phyloP scores from a whole-genome alignment of 164 flowering plant genomes.

The Macadamia tetraphylla region DNA sequence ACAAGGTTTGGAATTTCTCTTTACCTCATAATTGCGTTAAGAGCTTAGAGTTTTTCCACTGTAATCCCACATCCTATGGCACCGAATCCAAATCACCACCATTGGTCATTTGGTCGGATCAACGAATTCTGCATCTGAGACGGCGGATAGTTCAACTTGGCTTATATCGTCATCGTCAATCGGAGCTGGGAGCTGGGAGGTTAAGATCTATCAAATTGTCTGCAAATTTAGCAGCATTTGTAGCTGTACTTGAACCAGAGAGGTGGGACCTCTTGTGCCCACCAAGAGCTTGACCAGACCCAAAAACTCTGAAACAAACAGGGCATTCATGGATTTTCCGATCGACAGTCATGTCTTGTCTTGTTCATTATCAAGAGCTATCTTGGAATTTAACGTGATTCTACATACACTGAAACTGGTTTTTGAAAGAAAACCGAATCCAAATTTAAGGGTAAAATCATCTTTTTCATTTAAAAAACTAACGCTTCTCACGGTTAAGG shows the following conservation, averaged over 20 bases:
- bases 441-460: too few relatives aligned
- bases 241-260: neutral
- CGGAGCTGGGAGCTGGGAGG: constrained; percentile 85
- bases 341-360: constrained; percentile 3
- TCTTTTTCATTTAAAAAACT: too few relatives aligned
- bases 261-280: constrained; percentile 87
- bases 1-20: neutral
- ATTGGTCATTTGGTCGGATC: constrained; percentile 12
- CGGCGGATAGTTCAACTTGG: constrained; percentile 50
- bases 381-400: too few relatives aligned
- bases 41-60: neutral
- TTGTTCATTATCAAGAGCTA: too few relatives aligned
- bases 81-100: neutral
- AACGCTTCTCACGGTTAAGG: too few relatives aligned
- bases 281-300: constrained; percentile 88
- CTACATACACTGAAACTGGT: too few relatives aligned
- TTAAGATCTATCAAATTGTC: constrained; percentile 67
- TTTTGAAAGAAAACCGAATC: too few relatives aligned
- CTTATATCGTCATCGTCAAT: constrained; percentile 54
- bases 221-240: constrained; percentile 20
- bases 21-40: constrained; percentile 14
- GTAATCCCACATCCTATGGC: neutral
- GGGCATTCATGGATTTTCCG: constrained; percentile 7
- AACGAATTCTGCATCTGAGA: constrained; percentile 38
- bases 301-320: constrained; percentile 59